Base-by-base conservation (phyloP, 2,329 filamentous ascomycete genomes). In the Botrytis pseudocinerea region DNA sequence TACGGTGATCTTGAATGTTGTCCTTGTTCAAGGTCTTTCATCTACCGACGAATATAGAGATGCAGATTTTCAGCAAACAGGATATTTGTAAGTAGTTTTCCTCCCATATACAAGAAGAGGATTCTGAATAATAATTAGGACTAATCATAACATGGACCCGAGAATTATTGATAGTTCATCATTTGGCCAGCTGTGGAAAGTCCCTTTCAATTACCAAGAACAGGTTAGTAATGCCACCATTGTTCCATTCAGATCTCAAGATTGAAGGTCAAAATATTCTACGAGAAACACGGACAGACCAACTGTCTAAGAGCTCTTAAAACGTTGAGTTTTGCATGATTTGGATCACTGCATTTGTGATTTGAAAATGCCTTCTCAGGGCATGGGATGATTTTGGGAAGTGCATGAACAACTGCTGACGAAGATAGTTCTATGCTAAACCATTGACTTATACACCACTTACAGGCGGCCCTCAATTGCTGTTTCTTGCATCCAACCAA, bases 61-160 rank as follows among this genome's bases (percentile, higher is more conserved):
- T 70, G 68, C 68, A 12, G 68, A 70, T 62, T 20, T 62, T 10
- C 68, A 60, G 54, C 68, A 70, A 48, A 70, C 68, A 48, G 68
- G 68, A 44, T 70, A 70, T 35, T 6, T 70, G 68, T 70, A 8
- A 38, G 68, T 44, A 38, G 3, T 38, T 35, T 44, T 1, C 16
- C 12, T 46, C 2, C 20, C 14, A 35, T 63, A 22, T 20, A 35
- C 51, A 6, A n/a, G 35, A 38, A 32, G 9, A 44, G n/a, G 35
- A 35, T n/a, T 4, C 40, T 70, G 14, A 63, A 16, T 14, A 20
- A 46, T 14, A 35, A 9, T 20, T 6, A 70, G 68, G 18, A 22
- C 68, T 35, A 90, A 88, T 77, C 88, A 91, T 78, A 90, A 90
- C 80, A 87, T 91, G 85, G 87, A 90, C 77, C 89, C 89, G 1